Evolutionary conservation across 2,329 filamentous ascomycete species (phyloP).

Genomic region (Paecilomyces sp.): DNA sequence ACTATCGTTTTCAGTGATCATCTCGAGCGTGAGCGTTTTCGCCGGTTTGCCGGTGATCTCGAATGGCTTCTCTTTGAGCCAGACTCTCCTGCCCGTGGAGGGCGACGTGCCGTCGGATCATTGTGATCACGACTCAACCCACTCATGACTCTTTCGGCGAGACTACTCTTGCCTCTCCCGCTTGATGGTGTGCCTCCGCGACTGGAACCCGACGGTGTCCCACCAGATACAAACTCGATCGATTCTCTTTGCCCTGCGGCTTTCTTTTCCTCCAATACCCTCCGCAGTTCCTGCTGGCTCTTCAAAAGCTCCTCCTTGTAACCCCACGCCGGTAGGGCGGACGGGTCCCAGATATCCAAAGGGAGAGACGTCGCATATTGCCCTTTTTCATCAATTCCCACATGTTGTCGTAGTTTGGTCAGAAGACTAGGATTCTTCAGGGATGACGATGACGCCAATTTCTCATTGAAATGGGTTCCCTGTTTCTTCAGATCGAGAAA

Average conservation of each 20-base stretch:
- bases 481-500: slow-evolving; percentile 57
- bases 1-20: not conserved
- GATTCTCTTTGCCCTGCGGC: slow-evolving; percentile 24
- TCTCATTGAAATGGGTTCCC: slow-evolving; percentile 58
- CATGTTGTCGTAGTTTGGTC: slow-evolving; percentile 51
- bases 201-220: slow-evolving; percentile 18
- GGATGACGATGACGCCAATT: slow-evolving; percentile 49
- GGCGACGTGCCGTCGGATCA: slow-evolving; percentile 3
- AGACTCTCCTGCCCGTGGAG: not conserved
- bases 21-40: slow-evolving; percentile 13
- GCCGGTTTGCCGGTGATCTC: slow-evolving; percentile 9
- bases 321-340: slow-evolving; percentile 33
- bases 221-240: slow-evolving; percentile 33
- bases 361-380: slow-evolving; percentile 49
- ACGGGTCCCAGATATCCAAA: slow-evolving; percentile 32
- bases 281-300: slow-evolving; percentile 31
- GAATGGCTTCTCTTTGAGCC: slow-evolving; percentile 5
- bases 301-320: slow-evolving; percentile 42
- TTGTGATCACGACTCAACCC: slow-evolving; percentile 11
- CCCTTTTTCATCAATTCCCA: slow-evolving; percentile 45
- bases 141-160: slow-evolving; percentile 17
- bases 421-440: slow-evolving; percentile 54
- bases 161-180: slow-evolving; percentile 9
- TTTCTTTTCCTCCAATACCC: slow-evolving; percentile 27
- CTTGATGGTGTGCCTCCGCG: slow-evolving; percentile 8